Conservation (phyloP, 257 asterid genomes). For the Euphrasia confusa region DNA sequence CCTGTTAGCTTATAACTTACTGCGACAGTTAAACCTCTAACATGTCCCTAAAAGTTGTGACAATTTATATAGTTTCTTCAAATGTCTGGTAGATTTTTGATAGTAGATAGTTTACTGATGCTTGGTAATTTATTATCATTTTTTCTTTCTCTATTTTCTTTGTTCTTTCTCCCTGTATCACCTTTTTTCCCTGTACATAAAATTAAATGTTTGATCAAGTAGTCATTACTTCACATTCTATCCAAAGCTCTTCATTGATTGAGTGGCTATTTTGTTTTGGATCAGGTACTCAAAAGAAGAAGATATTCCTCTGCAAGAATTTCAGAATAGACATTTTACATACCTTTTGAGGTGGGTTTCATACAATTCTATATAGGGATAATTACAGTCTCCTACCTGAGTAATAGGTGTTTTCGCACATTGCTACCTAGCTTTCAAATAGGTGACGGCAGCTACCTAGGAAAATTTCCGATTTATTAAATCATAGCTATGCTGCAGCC, state of each 20-base stretch:
- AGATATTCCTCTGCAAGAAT: conserved; percentile 51
- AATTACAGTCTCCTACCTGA: neutral
- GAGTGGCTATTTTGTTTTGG: conserved; percentile 13
- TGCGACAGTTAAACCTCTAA: conserved; percentile 14
- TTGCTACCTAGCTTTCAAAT: neutral
- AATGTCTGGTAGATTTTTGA: neutral
- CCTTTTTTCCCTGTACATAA: too few relatives aligned
- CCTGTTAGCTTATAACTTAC: conserved; percentile 4
- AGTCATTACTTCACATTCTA: too few relatives aligned
- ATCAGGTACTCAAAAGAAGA: conserved; percentile 95
- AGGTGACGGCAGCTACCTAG: too few relatives aligned
- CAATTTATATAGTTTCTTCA: neutral
- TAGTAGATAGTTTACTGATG: too few relatives aligned
- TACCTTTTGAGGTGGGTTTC: conserved; percentile 69
- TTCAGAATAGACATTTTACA: conserved; percentile 57
- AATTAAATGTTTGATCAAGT: too few relatives aligned
- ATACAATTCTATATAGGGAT: neutral
- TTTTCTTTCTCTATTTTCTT: too few relatives aligned
- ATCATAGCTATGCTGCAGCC: too few relatives aligned
- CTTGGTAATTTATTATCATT: too few relatives aligned
- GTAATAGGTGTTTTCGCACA: neutral
- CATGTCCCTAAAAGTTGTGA: neutral
- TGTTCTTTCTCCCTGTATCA: too few relatives aligned
- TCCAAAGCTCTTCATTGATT: conserved; percentile 6
- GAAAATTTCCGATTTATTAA: too few relatives aligned